Conservation (phyloP, 805 yeast species). For the Candida fluviatilis region DNA sequence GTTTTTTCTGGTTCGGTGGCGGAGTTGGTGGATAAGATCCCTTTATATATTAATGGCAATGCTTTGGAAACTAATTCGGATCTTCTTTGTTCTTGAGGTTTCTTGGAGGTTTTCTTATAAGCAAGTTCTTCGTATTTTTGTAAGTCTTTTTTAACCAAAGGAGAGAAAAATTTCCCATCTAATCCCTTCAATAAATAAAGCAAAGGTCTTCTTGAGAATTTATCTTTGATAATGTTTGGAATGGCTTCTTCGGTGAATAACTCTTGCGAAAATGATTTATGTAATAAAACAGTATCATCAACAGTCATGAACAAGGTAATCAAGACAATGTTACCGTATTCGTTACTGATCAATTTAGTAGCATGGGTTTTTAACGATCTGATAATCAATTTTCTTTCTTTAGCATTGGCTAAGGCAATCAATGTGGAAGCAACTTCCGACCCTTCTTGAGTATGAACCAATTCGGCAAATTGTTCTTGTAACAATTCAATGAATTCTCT, state of each 20-base stretch:
- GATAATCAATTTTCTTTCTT: constrained; percentile 80
- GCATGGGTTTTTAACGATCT: constrained; percentile 73
- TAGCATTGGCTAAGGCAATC: constrained; percentile 81
- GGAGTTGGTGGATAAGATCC: constrained; percentile 33
- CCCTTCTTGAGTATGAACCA: constrained; percentile 95
- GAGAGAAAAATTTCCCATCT: constrained; percentile 79
- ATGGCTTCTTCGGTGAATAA: constrained; percentile 45
- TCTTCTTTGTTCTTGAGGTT: constrained; percentile 75
- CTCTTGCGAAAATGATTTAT: constrained; percentile 66
- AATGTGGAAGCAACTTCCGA: constrained; percentile 82
- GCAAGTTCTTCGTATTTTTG: constrained; percentile 54
- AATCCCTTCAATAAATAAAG: constrained; percentile 74
- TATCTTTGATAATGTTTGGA: constrained; percentile 57
- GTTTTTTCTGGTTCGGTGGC: constrained; percentile 36
- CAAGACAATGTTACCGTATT: constrained; percentile 79
- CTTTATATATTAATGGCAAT: constrained; percentile 58
- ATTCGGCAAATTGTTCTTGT: constrained; percentile 86
- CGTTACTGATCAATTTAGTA: constrained; percentile 73
- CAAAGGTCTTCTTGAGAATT: constrained; percentile 85
- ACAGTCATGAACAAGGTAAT: constrained; percentile 78
- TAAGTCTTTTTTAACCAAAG: constrained; percentile 57
- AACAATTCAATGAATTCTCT: constrained; percentile 79
- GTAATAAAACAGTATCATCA: constrained; percentile 86
- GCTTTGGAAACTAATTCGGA: constrained; percentile 61
- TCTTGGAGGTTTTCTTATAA: constrained; percentile 68